These are phyloP conservation scores for Trichoderma breve DNA, from an alignment of 2,329 filamentous ascomycete species.

Conservation along the genomic window DNA sequence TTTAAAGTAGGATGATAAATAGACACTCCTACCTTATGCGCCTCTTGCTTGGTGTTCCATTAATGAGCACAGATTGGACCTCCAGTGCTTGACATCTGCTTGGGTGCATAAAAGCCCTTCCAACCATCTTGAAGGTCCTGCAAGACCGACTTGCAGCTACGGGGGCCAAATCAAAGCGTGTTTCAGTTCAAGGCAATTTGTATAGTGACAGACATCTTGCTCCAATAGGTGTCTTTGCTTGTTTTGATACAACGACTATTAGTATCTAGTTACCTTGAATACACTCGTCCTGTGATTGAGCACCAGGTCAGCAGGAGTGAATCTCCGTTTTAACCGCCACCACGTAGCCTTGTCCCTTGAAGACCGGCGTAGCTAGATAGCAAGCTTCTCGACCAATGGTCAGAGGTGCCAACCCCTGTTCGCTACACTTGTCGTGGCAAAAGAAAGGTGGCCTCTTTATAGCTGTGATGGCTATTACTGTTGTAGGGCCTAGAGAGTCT, in stretches of 20 bases:
- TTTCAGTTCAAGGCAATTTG: neutral
- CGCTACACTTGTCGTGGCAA: neutral
- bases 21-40: neutral
- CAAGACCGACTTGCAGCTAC: neutral
- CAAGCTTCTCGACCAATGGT: neutral
- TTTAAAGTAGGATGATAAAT: neutral
- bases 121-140: neutral
- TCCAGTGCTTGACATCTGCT: neutral
- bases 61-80: no score
- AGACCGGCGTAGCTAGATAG: neutral
- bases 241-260: neutral
- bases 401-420: neutral
- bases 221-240: neutral
- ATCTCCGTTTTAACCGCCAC: no score
- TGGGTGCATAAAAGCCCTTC: neutral
- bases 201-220: neutral
- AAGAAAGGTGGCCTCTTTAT: neutral
- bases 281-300: no score
- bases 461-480: neutral
- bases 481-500: neutral
- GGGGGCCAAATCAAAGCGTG: neutral
- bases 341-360: neutral
- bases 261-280: no score
- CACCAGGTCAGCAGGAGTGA: no score
- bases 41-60: neutral